Evolutionary conservation across 2,329 filamentous ascomycete species (phyloP).

Genomic region (Cordyceps militaris): DNA sequence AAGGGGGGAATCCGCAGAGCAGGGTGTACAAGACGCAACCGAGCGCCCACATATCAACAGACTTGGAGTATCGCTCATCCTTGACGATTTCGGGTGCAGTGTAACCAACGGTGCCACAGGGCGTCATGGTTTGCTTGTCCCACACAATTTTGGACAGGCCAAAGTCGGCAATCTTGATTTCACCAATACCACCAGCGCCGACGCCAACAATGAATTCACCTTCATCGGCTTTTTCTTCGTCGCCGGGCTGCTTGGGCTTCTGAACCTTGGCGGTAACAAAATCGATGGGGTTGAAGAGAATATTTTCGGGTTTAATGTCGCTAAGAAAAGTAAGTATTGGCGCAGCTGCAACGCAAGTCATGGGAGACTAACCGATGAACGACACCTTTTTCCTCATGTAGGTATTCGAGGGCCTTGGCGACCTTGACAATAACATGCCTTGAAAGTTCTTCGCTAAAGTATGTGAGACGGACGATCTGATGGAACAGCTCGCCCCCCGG

Average conservation of each 20-base stretch:
- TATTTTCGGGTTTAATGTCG: slow-evolving; percentile 97
- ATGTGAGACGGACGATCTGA: slow-evolving; percentile 94
- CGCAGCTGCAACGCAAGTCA: slow-evolving; percentile 14
- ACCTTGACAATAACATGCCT: slow-evolving; percentile 93
- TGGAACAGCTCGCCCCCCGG: slow-evolving; percentile 96
- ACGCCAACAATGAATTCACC: slow-evolving; percentile 80
- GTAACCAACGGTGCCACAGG: slow-evolving; percentile 97
- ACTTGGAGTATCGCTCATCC: slow-evolving; percentile 97
- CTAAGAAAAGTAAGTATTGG: slow-evolving; percentile 37
- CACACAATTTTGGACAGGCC: slow-evolving; percentile 96
- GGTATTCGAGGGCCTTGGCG: slow-evolving; percentile 85
- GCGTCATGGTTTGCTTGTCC: slow-evolving; percentile 97
- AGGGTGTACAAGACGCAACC: slow-evolving; percentile 96
- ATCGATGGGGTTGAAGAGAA: slow-evolving; percentile 83
- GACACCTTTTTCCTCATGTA: slow-evolving; percentile 91
- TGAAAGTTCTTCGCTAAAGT: slow-evolving; percentile 94
- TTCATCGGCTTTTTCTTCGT: slow-evolving; percentile 96
- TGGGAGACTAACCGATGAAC: slow-evolving; percentile 75
- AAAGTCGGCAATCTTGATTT: slow-evolving; percentile 97
- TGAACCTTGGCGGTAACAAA: slow-evolving; percentile 73
- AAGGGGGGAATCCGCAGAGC: slow-evolving; percentile 97
- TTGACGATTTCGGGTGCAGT: slow-evolving; percentile 98
- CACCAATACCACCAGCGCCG: slow-evolving; percentile 83
- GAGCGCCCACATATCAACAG: slow-evolving; percentile 98
- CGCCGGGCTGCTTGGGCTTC: slow-evolving; percentile 74